Conservation (phyloP, 352 stramenopile species). For the Phytophthora hybrid region DNA sequence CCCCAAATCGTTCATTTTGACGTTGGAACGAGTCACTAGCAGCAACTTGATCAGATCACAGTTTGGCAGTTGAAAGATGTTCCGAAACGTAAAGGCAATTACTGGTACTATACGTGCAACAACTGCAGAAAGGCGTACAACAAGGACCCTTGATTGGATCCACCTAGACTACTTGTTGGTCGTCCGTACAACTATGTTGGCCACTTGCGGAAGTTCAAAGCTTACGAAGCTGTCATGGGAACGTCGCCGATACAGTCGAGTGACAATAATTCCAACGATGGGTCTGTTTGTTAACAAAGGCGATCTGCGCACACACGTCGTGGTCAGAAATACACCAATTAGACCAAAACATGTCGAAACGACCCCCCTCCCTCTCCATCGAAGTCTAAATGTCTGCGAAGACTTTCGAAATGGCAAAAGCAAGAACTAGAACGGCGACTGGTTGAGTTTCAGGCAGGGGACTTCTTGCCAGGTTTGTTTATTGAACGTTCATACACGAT, state of each 20-base stretch:
- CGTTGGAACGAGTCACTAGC: too few species aligned
- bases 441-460: constrained; percentile 11
- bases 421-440: neutral
- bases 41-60: too few species aligned
- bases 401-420: too few species aligned
- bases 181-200: constrained; percentile 4
- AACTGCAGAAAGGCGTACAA: neutral
- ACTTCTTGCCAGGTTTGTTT: constrained; percentile 10
- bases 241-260: too few species aligned
- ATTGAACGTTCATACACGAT: constrained; percentile 10
- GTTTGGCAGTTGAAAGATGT: neutral
- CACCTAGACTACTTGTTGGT: neutral
- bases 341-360: too few species aligned
- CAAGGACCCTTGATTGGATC: neutral
- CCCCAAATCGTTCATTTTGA: too few species aligned
- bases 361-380: too few species aligned
- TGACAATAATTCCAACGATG: too few species aligned
- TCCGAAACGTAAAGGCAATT: neutral
- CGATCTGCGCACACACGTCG: too few species aligned
- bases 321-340: too few species aligned
- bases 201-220: neutral
- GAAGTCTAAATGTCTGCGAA: too few species aligned
- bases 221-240: neutral
- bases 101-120: constrained; percentile 8
- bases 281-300: too few species aligned